A percentile compares a stretch with the other conserved stretches of the same genome.
These are phyloP conservation scores for Parmales sp. DNA, from an alignment of 108 stramenopile genomes.

Conservation along the genomic window DNA sequence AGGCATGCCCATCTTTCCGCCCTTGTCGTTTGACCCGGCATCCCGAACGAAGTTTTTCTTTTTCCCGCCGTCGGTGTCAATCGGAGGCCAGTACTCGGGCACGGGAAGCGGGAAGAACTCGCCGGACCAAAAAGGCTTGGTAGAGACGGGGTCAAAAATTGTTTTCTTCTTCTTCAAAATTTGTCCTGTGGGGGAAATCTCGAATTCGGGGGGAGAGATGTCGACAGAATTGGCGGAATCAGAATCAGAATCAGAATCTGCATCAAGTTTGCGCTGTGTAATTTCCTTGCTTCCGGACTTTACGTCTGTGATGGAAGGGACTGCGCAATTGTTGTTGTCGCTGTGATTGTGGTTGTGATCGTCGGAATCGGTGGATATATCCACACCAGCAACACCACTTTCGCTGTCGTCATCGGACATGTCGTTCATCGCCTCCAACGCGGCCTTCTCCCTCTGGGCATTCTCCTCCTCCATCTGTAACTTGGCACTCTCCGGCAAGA, in stretches of 20 bases:
- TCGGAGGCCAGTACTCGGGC: background rate
- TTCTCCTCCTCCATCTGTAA: background rate
- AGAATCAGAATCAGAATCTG: too few species aligned
- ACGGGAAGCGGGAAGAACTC: conserved; percentile 4
- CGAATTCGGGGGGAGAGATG: too few species aligned
- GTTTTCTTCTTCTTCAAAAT: background rate
- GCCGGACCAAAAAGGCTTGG: background rate
- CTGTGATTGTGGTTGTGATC: background rate
- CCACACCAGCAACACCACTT: background rate
- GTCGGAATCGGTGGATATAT: background rate
- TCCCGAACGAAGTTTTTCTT: background rate
- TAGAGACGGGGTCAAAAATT: background rate
- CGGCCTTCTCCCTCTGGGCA: background rate
- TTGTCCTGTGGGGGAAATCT: background rate
- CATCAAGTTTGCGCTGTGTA: too few species aligned
- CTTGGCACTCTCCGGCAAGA: background rate
- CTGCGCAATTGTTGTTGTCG: background rate
- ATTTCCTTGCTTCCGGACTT: background rate
- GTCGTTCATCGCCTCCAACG: background rate
- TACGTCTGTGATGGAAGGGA: background rate
- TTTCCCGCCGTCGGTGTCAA: background rate
- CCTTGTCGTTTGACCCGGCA: background rate
- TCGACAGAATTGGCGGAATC: too few species aligned
- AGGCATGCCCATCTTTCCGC: conserved; percentile 2
- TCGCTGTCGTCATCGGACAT: background rate